A percentile compares a stretch with the other conserved stretches of the same genome.
Evolutionary conservation across 805 yeast genomes (phyloP).

Genomic region (Metschnikowia lochheadii): DNA sequence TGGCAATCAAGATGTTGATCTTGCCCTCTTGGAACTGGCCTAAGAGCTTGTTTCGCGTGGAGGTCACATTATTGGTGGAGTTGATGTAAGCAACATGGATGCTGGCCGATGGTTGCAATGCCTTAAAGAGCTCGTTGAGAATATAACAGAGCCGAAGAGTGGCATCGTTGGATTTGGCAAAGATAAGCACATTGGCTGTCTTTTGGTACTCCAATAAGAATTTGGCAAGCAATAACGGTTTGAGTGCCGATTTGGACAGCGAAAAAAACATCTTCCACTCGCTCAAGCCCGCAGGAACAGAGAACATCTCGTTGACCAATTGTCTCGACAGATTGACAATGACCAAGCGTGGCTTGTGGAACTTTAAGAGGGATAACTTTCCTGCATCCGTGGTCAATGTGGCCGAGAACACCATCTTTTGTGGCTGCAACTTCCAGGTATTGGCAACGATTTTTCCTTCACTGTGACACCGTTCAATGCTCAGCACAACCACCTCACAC

Average conservation of each 20-base stretch:
- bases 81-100: slow-evolving; percentile 45
- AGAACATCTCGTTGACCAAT: slow-evolving; percentile 52
- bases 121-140: slow-evolving; percentile 39
- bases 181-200: slow-evolving; percentile 47
- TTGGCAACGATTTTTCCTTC: slow-evolving; percentile 22
- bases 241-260: slow-evolving; percentile 41
- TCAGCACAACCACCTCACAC: slow-evolving; percentile 55
- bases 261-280: slow-evolving; percentile 44
- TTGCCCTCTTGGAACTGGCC: slow-evolving; percentile 54
- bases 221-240: slow-evolving; percentile 70
- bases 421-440: slow-evolving; percentile 36
- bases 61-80: slow-evolving; percentile 50
- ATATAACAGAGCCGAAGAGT: slow-evolving; percentile 75
- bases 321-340: slow-evolving; percentile 59
- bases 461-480: slow-evolving; percentile 22
- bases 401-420: slow-evolving; percentile 82
- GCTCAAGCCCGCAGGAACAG: slow-evolving; percentile 50
- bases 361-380: slow-evolving; percentile 65
- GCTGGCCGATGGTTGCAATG: slow-evolving; percentile 12
- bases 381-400: slow-evolving; percentile 93
- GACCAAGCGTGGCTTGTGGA: slow-evolving; percentile 67
- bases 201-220: slow-evolving; percentile 39
- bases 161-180: slow-evolving; percentile 79
- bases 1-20: slow-evolving; percentile 59
- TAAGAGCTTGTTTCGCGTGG: slow-evolving; percentile 51